Conservation (phyloP, 257 asterid genomes). For the Jasminum sambac region DNA sequence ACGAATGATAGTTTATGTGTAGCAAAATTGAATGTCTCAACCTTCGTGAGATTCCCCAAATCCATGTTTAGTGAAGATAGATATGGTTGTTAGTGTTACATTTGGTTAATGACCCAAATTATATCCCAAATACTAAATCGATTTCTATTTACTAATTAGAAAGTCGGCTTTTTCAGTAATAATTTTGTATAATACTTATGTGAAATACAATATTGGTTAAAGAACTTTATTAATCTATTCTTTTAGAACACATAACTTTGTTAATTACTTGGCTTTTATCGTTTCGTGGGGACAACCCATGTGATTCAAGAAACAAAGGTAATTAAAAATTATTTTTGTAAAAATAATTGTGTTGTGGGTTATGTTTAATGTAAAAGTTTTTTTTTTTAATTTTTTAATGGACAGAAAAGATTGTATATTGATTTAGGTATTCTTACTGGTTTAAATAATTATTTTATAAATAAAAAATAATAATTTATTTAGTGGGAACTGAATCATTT, state of each 20-base stretch:
- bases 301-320: not conserved
- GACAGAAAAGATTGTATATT: not conserved
- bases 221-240: not conserved
- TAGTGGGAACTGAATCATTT: slow-evolving; percentile 7
- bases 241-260: not conserved
- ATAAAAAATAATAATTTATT: not conserved
- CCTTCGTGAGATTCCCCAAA: slow-evolving; percentile 22
- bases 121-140: slow-evolving; percentile 8
- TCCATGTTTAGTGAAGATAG: slow-evolving; percentile 28
- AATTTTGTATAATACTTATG: not conserved
- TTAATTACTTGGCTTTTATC: not conserved
- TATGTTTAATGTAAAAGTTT: not conserved
- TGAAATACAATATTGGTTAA: not conserved
- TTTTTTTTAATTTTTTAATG: not conserved
- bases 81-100: slow-evolving; percentile 30
- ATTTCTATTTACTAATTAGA: slow-evolving; percentile 7
- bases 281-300: slow-evolving; percentile 1
- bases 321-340: not conserved
- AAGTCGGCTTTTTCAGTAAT: not conserved
- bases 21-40: not conserved
- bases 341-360: not conserved
- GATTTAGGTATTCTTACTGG: not conserved
- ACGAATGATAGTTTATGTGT: not conserved
- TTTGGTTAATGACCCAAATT: not conserved
- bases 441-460: not conserved